Conservation (phyloP, 2,329 filamentous ascomycete genomes). For the Colletotrichum trifolii region DNA sequence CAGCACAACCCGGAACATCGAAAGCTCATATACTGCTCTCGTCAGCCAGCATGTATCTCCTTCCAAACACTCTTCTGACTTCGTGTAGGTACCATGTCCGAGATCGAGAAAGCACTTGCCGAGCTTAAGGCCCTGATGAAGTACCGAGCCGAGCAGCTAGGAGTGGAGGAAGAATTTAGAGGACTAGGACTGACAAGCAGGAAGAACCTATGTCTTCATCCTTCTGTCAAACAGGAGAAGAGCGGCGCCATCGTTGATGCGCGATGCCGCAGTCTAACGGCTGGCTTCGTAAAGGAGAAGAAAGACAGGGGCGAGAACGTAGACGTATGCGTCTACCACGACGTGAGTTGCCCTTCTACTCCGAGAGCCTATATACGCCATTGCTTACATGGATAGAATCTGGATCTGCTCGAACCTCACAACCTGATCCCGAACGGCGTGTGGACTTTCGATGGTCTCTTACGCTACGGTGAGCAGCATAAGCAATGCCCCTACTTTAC, state of each 20-base stretch:
- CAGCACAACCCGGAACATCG: constrained; percentile 91
- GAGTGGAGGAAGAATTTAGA: constrained; percentile 90
- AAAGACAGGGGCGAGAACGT: constrained; percentile 95
- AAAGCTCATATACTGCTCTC: constrained; percentile 98
- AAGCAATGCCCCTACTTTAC: constrained; percentile 99
- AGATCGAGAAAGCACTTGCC: constrained; percentile 96
- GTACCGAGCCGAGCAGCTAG: constrained; percentile 90
- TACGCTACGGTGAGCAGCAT: constrained; percentile 91
- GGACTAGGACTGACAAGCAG: constrained; percentile 93
- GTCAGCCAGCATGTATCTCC: constrained; percentile 53
- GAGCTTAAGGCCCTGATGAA: constrained; percentile 96
- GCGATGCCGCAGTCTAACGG: constrained; percentile 93
- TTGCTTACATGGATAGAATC: constrained; percentile 68
- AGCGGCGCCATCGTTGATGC: constrained; percentile 94
- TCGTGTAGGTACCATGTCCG: constrained; percentile 86
- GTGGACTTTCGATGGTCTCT: constrained; percentile 91
- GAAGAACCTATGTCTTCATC: constrained; percentile 96
- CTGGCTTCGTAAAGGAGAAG: constrained; percentile 97
- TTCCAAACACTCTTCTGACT: background rate
- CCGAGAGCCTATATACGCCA: background rate
- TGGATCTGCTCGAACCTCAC: constrained; percentile 93
- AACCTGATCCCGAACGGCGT: constrained; percentile 95
- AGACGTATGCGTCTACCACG: constrained; percentile 94
- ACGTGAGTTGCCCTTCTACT: constrained; percentile 64
- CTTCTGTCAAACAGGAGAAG: constrained; percentile 95